These are phyloP conservation scores for Trichosporon sp. DNA, from an alignment of 1,284 basidiomycete genomes.

Conservation along the genomic window DNA sequence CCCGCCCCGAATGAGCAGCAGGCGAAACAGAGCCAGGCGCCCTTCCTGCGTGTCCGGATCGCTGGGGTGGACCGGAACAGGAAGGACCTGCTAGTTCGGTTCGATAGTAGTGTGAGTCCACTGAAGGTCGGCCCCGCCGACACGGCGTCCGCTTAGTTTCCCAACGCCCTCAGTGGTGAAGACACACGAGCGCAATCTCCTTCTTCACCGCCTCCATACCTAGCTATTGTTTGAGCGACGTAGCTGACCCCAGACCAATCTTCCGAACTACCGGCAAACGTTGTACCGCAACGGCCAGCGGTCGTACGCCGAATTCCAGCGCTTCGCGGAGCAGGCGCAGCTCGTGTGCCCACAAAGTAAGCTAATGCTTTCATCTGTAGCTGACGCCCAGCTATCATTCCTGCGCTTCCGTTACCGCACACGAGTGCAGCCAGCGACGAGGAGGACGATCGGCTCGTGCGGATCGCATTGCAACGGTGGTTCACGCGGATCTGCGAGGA, in stretches of 20 bases:
- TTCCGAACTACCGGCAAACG: conserved; percentile 83
- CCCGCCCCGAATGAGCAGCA: conserved; percentile 31
- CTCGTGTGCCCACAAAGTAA: conserved; percentile 77
- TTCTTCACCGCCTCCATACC: no score
- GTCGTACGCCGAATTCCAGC: conserved; percentile 87
- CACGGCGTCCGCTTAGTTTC: no score
- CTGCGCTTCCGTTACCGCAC: conserved; percentile 84
- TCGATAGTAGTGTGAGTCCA: conserved; percentile 80
- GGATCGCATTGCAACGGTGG: conserved; percentile 90
- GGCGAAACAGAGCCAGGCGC: conserved; percentile 43
- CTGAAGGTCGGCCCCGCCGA: neutral
- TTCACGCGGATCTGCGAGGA: conserved; percentile 86
- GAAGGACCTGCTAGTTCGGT: conserved; percentile 83
- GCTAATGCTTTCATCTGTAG: conserved; percentile 19
- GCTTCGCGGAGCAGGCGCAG: conserved; percentile 82
- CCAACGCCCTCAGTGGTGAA: no score
- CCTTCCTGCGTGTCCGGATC: conserved; percentile 82
- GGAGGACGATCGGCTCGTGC: conserved; percentile 88
- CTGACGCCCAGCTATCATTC: conserved; percentile 67
- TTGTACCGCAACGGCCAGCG: conserved; percentile 88
- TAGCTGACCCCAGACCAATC: conserved; percentile 70
- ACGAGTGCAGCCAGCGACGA: conserved; percentile 93
- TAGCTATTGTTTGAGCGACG: no score
- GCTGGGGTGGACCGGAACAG: conserved; percentile 88
- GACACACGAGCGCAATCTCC: no score